These are phyloP conservation scores for Haematococcus sp. DNA, from an alignment of 139 green algal species.

Conservation along the genomic window DNA sequence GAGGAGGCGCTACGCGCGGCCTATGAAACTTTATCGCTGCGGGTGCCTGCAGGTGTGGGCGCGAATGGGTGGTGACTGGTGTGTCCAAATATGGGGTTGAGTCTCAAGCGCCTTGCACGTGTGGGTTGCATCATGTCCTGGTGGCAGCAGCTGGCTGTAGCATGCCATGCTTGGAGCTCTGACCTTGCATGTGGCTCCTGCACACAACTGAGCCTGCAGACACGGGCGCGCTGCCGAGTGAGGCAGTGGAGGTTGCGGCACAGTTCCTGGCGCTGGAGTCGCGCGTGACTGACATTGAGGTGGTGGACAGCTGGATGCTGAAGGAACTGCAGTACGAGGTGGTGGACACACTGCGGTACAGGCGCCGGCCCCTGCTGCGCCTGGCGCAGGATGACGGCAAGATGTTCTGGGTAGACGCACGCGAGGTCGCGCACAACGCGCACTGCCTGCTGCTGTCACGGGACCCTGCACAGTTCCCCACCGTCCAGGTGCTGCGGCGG, in stretches of 20 bases:
- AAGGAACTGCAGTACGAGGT: constrained; percentile 51
- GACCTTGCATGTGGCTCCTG: too few species aligned
- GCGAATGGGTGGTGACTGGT: too few species aligned
- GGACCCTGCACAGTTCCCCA: constrained; percentile 21
- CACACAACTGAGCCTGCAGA: background rate
- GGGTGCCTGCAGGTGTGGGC: constrained; percentile 16
- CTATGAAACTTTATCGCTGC: constrained; percentile 47
- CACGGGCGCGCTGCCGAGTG: constrained; percentile 1
- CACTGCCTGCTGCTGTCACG: constrained; percentile 58
- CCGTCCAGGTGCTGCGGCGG: constrained; percentile 36
- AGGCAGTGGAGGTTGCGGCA: constrained; percentile 22
- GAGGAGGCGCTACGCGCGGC: constrained; percentile 31
- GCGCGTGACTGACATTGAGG: constrained; percentile 22
- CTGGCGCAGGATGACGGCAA: constrained; percentile 55
- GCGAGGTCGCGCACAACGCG: constrained; percentile 57
- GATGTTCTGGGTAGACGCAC: constrained; percentile 57
- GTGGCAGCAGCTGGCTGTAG: constrained; percentile 3
- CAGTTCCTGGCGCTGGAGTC: constrained; percentile 33
- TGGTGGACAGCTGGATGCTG: constrained; percentile 34
- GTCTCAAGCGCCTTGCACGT: background rate
- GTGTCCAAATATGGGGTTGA: background rate
- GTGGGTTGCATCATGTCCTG: background rate
- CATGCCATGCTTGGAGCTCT: too few species aligned
- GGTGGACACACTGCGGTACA: constrained; percentile 39
- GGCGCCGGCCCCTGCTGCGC: constrained; percentile 49